Conservation (phyloP, 768 basidiomycete genomes). For the Omphalotus guepiniiformis region DNA sequence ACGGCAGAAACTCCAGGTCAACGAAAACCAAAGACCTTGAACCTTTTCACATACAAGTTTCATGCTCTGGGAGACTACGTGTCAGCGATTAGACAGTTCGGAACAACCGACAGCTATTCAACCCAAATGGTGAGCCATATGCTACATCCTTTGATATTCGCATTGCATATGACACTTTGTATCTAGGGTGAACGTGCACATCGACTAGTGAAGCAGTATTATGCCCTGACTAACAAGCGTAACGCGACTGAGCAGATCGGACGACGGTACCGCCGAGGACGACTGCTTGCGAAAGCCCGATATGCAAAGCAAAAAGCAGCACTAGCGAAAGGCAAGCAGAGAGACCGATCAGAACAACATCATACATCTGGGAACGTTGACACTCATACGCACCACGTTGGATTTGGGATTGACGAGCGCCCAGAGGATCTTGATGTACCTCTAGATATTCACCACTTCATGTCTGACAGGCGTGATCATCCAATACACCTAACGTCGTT, state of each 20-base stretch:
- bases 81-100: constrained; percentile 17
- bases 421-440: background rate
- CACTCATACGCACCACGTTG: background rate
- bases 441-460: background rate
- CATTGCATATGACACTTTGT: background rate
- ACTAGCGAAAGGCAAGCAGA: background rate
- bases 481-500: background rate
- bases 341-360: too few relatives aligned
- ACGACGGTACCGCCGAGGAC: constrained; percentile 6
- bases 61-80: constrained; percentile 32
- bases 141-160: background rate
- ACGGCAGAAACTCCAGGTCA: background rate
- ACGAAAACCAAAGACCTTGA: constrained; percentile 17
- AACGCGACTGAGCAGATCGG: constrained; percentile 21
- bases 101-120: constrained; percentile 33
- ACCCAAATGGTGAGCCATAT: constrained; percentile 27
- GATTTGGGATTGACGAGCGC: background rate
- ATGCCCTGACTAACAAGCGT: constrained; percentile 24
- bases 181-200: constrained; percentile 36
- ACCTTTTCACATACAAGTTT: constrained; percentile 28
- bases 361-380: background rate
- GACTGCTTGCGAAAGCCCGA: constrained; percentile 5
- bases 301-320: background rate
- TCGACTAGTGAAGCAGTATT: constrained; percentile 26
- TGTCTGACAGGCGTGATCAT: background rate